Evolutionary conservation across 2,329 filamentous ascomycete genomes (phyloP).

Genomic region (Neophaeococcomyces mojaviensis): DNA sequence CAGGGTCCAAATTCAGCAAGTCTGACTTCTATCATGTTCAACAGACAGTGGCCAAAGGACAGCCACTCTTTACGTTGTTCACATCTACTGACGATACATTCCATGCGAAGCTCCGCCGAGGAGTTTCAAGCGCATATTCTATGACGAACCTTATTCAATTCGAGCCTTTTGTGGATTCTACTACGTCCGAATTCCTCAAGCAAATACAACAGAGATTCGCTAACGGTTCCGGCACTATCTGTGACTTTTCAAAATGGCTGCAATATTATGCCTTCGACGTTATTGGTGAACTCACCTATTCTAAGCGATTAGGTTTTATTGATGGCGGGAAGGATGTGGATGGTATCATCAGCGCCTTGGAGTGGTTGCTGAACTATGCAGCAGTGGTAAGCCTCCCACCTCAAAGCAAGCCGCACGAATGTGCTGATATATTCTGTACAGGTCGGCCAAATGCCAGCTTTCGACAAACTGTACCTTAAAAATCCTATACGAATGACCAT

Average conservation of each 20-base stretch:
- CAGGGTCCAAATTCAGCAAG: too few relatives aligned
- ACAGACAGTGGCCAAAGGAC: too few relatives aligned
- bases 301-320: constrained; percentile 28
- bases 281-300: constrained; percentile 27
- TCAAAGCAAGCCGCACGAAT: neutral
- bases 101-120: constrained; percentile 65
- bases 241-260: constrained; percentile 32
- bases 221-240: neutral
- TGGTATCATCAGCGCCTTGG: constrained; percentile 28
- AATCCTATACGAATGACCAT: constrained; percentile 3
- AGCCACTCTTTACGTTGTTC: constrained; percentile 60
- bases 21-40: too few relatives aligned
- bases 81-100: constrained; percentile 66
- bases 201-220: too few relatives aligned
- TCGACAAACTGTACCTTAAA: constrained; percentile 21
- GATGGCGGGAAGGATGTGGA: constrained; percentile 26
- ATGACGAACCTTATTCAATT: constrained; percentile 13
- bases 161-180: constrained; percentile 71
- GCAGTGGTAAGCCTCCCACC: constrained; percentile 4
- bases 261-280: constrained; percentile 30
- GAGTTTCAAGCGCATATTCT: constrained; percentile 62
- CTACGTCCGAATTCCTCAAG: constrained; percentile 60
- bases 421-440: neutral
- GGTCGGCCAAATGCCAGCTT: constrained; percentile 28
- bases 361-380: constrained; percentile 21